Evolutionary conservation across 768 basidiomycete species (phyloP).

Genomic region (Mycena filopes): DNA sequence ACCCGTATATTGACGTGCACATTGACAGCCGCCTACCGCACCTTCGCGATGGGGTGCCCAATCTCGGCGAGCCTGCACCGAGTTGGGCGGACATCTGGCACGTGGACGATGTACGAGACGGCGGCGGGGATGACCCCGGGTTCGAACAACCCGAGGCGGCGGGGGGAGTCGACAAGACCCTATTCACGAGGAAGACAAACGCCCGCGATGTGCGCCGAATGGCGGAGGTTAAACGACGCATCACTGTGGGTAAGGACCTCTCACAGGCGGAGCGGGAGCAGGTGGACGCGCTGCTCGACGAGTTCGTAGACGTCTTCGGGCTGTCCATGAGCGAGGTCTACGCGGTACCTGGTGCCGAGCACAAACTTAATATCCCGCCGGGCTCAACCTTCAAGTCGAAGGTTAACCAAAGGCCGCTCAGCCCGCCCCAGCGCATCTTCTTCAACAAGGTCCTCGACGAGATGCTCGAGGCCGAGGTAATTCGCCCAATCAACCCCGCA

Average conservation of each 20-base stretch:
- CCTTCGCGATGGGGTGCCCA: constrained; percentile 8
- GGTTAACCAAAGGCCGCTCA: constrained; percentile 33
- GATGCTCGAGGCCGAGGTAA: no score
- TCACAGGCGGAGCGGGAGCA: neutral
- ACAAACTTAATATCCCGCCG: no score
- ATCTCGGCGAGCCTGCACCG: no score
- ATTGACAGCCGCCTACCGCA: constrained; percentile 17
- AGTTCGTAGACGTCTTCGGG: no score
- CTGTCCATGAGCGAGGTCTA: no score
- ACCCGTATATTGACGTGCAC: constrained; percentile 10
- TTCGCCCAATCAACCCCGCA: no score
- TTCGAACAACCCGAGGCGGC: constrained; percentile 12
- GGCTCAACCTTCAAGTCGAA: constrained; percentile 27
- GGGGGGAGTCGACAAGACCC: neutral
- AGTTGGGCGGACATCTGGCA: constrained; percentile 16
- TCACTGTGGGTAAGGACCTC: constrained; percentile 27
- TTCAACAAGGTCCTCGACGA: constrained; percentile 35
- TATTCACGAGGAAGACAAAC: constrained; percentile 18
- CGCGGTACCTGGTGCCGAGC: no score
- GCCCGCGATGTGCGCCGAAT: constrained; percentile 37
- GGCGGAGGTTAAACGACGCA: constrained; percentile 28
- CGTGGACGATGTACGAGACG: constrained; percentile 17
- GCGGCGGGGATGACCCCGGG: constrained; percentile 11
- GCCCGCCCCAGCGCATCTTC: constrained; percentile 32
- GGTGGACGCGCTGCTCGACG: constrained; percentile 12